Conservation (phyloP, 768 basidiomycete genomes). For the Tricholoma sp. region DNA sequence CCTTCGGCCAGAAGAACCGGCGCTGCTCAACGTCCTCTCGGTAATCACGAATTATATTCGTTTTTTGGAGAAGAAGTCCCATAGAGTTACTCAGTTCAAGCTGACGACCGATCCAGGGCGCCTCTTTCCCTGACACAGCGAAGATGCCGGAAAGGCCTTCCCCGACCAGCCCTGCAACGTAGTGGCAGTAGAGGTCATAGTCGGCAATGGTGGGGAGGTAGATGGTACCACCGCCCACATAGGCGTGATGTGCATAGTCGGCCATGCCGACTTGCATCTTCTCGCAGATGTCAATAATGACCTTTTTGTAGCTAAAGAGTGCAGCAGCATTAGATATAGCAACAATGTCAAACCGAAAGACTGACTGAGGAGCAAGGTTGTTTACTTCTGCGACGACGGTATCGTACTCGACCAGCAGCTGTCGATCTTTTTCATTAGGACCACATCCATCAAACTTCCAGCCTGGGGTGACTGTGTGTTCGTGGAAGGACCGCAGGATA, state of each 20-base stretch:
- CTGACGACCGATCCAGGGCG: conserved; percentile 65
- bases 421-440: conserved; percentile 83
- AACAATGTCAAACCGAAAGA: conserved; percentile 6
- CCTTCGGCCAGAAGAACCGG: conserved; percentile 91
- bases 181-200: conserved; percentile 98
- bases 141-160: conserved; percentile 91
- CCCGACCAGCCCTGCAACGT: conserved; percentile 95
- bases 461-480: conserved; percentile 72
- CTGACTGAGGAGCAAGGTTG: conserved; percentile 59
- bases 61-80: conserved; percentile 96
- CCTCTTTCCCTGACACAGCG: conserved; percentile 81
- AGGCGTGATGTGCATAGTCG: conserved; percentile 84
- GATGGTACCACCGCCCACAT: conserved; percentile 52
- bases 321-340: background rate
- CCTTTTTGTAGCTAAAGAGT: conserved; percentile 53
- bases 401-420: conserved; percentile 80
- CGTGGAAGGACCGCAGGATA: conserved; percentile 76
- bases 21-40: conserved; percentile 84
- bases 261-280: conserved; percentile 98
- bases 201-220: conserved; percentile 75
- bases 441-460: conserved; percentile 85
- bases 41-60: conserved; percentile 95
- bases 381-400: conserved; percentile 77
- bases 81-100: conserved; percentile 89
- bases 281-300: conserved; percentile 76